These are phyloP conservation scores for Moringa oleifera DNA, from an alignment of 345 rosid genomes.

Conservation along the genomic window DNA sequence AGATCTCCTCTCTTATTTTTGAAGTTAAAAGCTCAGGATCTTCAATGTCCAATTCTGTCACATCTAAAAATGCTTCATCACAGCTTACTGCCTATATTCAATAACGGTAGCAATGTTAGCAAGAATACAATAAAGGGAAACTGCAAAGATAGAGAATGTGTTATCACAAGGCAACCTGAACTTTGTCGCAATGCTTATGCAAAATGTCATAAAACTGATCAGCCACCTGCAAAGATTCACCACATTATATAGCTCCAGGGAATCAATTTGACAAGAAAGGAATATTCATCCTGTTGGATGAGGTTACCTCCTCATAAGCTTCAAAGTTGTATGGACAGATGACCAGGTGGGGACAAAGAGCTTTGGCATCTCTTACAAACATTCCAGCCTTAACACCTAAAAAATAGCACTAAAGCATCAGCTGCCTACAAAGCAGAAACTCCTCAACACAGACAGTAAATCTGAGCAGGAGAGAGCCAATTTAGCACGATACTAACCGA, in stretches of 20 bases:
- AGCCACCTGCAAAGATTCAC: constrained; percentile 63
- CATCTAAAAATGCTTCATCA: constrained; percentile 94
- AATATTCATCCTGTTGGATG: constrained; percentile 1
- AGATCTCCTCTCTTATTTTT: constrained; percentile 66
- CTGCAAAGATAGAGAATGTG: background rate
- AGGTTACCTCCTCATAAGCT: constrained; percentile 76
- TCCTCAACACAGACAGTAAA: constrained; percentile 5
- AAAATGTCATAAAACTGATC: constrained; percentile 82
- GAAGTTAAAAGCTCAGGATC: constrained; percentile 67
- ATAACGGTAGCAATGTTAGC: constrained; percentile 12
- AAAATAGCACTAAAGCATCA: constrained; percentile 9
- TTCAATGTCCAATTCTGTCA: constrained; percentile 38
- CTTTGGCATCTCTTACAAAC: constrained; percentile 90
- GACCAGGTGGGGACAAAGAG: constrained; percentile 76
- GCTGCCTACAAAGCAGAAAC: constrained; percentile 13
- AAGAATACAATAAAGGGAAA: constrained; percentile 6
- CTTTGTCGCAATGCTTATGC: constrained; percentile 78
- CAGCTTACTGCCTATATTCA: constrained; percentile 82
- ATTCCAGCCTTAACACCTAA: constrained; percentile 87
- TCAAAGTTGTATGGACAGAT: constrained; percentile 86
- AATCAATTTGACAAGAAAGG: background rate
- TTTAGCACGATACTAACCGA: constrained; percentile 49
- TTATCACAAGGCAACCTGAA: constrained; percentile 51
- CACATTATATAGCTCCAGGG: constrained; percentile 4
- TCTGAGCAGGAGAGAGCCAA: constrained; percentile 18